These are phyloP conservation scores for Gentiana straminea DNA, from an alignment of 257 asterid genomes.

Conservation along the genomic window DNA sequence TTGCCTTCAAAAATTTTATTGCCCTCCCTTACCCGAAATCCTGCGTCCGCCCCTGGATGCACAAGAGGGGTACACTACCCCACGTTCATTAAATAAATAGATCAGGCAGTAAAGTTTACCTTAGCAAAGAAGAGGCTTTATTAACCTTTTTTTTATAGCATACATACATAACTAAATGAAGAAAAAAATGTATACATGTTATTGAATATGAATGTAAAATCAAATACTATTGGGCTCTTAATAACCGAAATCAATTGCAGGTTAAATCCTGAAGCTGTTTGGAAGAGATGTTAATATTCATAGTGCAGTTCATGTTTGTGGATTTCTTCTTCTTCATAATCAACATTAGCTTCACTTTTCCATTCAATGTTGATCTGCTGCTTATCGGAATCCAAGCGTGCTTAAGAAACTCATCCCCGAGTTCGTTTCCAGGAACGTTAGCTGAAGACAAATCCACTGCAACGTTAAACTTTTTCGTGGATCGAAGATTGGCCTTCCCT, in stretches of 20 bases:
- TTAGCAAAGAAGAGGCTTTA: too few relatives aligned
- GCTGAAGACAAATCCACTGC: slow-evolving; percentile 13
- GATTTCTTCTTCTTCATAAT: slow-evolving; percentile 34
- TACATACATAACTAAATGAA: too few relatives aligned
- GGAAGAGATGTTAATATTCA: slow-evolving; percentile 10
- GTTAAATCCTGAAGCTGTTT: slow-evolving; percentile 2
- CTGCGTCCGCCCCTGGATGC: too few relatives aligned
- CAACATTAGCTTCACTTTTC: slow-evolving; percentile 26
- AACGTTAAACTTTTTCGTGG: slow-evolving; percentile 15
- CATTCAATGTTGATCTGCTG: slow-evolving; percentile 22
- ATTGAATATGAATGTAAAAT: too few relatives aligned
- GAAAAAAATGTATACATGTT: too few relatives aligned
- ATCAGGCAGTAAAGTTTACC: too few relatives aligned
- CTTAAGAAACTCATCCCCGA: slow-evolving; percentile 8
- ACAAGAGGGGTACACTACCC: too few relatives aligned
- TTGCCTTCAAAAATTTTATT: too few relatives aligned
- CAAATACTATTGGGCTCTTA: too few relatives aligned
- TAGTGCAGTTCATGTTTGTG: slow-evolving; percentile 27
- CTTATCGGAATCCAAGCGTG: slow-evolving; percentile 17
- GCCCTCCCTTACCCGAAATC: too few relatives aligned
- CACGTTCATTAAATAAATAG: too few relatives aligned
- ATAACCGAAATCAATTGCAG: not conserved
- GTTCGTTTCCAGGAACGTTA: slow-evolving; percentile 3
- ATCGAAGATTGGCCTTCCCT: slow-evolving; percentile 10
- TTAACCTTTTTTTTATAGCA: too few relatives aligned